Evolutionary conservation across 257 asterid genomes (phyloP).

Genomic region (Nicotiana noctiflora): DNA sequence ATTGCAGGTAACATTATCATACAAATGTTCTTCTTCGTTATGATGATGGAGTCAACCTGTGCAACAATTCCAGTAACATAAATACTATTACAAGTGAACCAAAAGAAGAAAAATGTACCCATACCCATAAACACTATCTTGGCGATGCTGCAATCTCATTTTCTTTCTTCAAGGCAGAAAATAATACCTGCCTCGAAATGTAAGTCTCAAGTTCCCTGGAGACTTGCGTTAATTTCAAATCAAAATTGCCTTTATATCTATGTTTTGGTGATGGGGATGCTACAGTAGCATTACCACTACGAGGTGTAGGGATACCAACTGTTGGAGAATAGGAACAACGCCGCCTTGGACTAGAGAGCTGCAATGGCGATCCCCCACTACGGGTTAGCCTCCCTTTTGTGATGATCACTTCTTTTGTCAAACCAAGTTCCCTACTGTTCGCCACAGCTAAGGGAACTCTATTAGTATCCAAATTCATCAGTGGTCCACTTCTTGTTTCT

Average conservation of each 20-base stretch:
- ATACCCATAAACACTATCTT: slow-evolving; percentile 14
- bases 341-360: slow-evolving; percentile 77
- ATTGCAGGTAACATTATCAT: neutral
- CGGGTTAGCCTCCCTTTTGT: slow-evolving; percentile 29
- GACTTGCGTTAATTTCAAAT: slow-evolving; percentile 67
- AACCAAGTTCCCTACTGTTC: slow-evolving; percentile 17
- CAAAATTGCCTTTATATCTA: slow-evolving; percentile 60
- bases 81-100: slow-evolving; percentile 1
- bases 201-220: slow-evolving; percentile 78
- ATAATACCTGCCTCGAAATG: slow-evolving; percentile 70
- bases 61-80: neutral
- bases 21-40: neutral
- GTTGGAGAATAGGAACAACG: slow-evolving; percentile 64
- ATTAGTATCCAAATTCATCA: slow-evolving; percentile 35
- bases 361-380: slow-evolving; percentile 32
- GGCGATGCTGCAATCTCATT: slow-evolving; percentile 50
- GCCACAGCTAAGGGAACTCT: neutral
- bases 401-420: slow-evolving; percentile 20
- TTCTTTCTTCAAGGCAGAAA: slow-evolving; percentile 56
- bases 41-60: neutral
- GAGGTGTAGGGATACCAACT: slow-evolving; percentile 21
- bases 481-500: slow-evolving; percentile 70
- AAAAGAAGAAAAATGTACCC: neutral
- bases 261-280: slow-evolving; percentile 46
- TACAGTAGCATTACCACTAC: slow-evolving; percentile 10